phyloP scores from a whole-genome alignment of 2,329 filamentous ascomycete genomes.

The Beauveria australis region DNA sequence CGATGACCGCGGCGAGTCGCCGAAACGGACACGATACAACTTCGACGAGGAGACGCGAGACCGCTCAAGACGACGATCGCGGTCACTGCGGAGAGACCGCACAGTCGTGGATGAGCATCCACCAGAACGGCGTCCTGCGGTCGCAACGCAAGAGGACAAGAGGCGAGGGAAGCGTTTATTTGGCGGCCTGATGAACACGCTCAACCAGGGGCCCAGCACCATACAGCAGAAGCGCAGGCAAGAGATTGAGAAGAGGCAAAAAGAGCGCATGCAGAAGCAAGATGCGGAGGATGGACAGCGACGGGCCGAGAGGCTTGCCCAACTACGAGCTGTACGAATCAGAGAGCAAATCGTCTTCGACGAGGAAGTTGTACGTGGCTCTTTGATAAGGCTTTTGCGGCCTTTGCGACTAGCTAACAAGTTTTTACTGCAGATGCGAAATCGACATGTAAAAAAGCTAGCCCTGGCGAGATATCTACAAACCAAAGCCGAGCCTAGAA shows the following conservation, averaged over 20 bases:
- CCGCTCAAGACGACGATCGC: slow-evolving; percentile 7
- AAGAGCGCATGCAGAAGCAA: slow-evolving; percentile 66
- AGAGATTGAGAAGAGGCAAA: slow-evolving; percentile 76
- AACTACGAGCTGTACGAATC: slow-evolving; percentile 51
- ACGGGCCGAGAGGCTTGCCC: slow-evolving; percentile 56
- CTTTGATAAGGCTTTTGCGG: neutral
- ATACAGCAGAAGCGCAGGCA: slow-evolving; percentile 59
- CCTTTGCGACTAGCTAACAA: slow-evolving; percentile 14
- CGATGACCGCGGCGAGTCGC: slow-evolving; percentile 14
- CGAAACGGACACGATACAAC: slow-evolving; percentile 20
- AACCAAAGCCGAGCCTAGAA: slow-evolving; percentile 61
- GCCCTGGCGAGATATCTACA: slow-evolving; percentile 63
- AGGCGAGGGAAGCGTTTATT: slow-evolving; percentile 81
- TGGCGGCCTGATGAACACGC: slow-evolving; percentile 68
- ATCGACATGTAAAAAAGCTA: slow-evolving; percentile 64
- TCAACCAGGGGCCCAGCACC: slow-evolving; percentile 62
- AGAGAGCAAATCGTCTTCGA: slow-evolving; percentile 69
- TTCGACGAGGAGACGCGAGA: neutral
- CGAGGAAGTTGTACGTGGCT: slow-evolving; percentile 58
- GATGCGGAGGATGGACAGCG: slow-evolving; percentile 62
- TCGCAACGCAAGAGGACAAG: slow-evolving; percentile 58
- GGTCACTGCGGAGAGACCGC: neutral
- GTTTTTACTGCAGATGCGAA: slow-evolving; percentile 56
- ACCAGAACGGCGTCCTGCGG: neutral
- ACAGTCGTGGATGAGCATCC: neutral